Evolutionary conservation across 192 early-diverging fungal genomes (phyloP), one percentile per base, ranked within the genome.

Genomic region (Coemansia sp.): DNA sequence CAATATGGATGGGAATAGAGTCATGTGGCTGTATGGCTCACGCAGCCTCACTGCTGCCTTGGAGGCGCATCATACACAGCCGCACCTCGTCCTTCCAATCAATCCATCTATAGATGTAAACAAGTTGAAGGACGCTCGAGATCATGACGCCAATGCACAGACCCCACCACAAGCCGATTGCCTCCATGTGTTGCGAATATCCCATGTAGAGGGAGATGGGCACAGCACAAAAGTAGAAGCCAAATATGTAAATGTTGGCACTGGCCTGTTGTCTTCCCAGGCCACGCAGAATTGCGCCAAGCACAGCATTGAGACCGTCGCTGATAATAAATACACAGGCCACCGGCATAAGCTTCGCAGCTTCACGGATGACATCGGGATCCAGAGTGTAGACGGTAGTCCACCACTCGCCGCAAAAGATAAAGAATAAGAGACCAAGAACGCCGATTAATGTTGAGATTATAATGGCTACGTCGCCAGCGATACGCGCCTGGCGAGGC

Each of bases 151-250:
- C 89, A 10, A 83, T 59, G 38, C 81, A 84, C 5, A 86, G 56
- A 24, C 86, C 84, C 16, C 64, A 58, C 89, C 89, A 91, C 22
- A 91, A 69, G 12, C 89, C 89, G 19, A 74, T 67, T 19, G 89
- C 78, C 14, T 85, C 85, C 81, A 81, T 78, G 25, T 68, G 64
- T 52, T 68, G 64, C 65, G 74, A 74, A 55, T 71, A 76, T n/a
- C 68, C 74, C 21, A 84, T 67, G 51, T 78, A 83, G 5, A 84
- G 54, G 21, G 81, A 76, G 5, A 86, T 56, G 14, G 84, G 84
- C 18, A 86, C 31, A 0, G 71, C 83, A 32, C 82, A 65, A 5
- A 81, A 32, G 44, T 84, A 82, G 61, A 84, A 86, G 2, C 74
- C 61, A 24, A 80, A 57, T 5, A 86, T 56, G 32, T 73, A 74